A percentile compares a stretch with the other conserved stretches of the same genome.
phyloP scores from a whole-genome alignment of 805 yeast genomes.

The Teunomyces funiuensis region DNA sequence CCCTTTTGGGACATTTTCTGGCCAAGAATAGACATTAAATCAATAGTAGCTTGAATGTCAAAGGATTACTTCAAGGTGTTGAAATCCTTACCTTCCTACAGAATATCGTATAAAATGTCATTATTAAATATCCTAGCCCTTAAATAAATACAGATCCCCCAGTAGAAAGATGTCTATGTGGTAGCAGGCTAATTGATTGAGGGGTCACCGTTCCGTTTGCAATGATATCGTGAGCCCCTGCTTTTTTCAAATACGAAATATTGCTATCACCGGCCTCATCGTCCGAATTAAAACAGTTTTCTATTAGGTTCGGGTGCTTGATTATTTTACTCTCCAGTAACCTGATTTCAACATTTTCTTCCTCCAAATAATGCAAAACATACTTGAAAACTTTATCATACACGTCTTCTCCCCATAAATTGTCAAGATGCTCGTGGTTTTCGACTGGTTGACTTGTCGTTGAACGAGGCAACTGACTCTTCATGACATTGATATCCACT shows the following conservation, averaged over 20 bases:
- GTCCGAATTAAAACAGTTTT: background rate
- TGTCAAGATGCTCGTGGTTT: conserved; percentile 85
- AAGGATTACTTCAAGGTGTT: too few species aligned
- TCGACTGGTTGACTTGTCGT: conserved; percentile 57
- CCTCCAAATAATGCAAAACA: conserved; percentile 22
- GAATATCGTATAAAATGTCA: too few species aligned
- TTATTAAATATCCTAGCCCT: background rate
- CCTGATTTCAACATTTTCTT: conserved; percentile 7
- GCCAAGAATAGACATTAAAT: too few species aligned
- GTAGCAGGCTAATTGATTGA: conserved; percentile 1
- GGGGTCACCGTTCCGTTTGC: conserved; percentile 1
- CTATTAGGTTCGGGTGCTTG: background rate
- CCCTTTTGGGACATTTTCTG: background rate
- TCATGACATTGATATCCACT: conserved; percentile 81
- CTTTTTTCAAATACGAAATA: conserved; percentile 6
- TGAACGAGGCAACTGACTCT: conserved; percentile 58
- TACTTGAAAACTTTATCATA: conserved; percentile 31
- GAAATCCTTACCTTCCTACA: too few species aligned
- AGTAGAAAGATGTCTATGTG: conserved; percentile 12
- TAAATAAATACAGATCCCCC: conserved; percentile 16
- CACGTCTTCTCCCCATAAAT: conserved; percentile 82
- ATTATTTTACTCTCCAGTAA: background rate
- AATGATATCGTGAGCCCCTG: background rate
- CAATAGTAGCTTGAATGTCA: too few species aligned
- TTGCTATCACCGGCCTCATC: background rate